Evolutionary conservation across 371 early-diverging fungal genomes (phyloP), one percentile per base, ranked within the genome.

Genomic region (Conidiobolus incongruus): DNA sequence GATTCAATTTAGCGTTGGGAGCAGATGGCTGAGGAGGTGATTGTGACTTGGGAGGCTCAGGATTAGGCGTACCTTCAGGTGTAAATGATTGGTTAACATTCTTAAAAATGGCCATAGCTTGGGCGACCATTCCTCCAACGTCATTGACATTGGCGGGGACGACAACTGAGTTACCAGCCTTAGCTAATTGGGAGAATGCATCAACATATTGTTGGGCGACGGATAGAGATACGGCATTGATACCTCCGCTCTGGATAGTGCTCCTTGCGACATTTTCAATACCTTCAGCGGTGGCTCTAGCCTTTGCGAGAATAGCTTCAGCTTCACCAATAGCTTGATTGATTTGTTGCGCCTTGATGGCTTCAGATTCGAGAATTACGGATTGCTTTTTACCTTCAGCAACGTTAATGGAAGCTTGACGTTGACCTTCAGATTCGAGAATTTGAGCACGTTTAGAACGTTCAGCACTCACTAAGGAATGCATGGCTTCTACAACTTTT

Each of bases 151-250:
- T 63, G 22, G 81, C 75, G 10, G 93, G 95, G n/a, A 94, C 73
- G 44, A 95, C 74, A 41, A 95, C 67, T 0, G 96, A 86, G 35
- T 80, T 95, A 22, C 80, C 69, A 52, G 91, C 77, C 67, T 95
- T 90, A 22, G 92, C 94, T 47, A 95, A 65, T 46, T 72, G 64
- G 19, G 76, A 82, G 56, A 93, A 93, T 0, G 90, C 86, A 35
- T 91, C 88, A 32, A 96, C 83, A 53, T 93, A 96, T 63, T 88
- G 85, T 51, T 95, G 92, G n/a, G 96, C 96, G 2, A 96, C 79
- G 5, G 82, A 75, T 55, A 94, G 68, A 3, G 89, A 70, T 0
- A 92, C 84, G 0, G 94, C 95, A 44, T 90, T 77, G 36, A 68
- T 65, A 21, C 87, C 92, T 30, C 68, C 62, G 21, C 61, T 46